Evolutionary conservation across 208 protist species (phyloP).

Genomic region (Wallacemonas rigidus): DNA sequence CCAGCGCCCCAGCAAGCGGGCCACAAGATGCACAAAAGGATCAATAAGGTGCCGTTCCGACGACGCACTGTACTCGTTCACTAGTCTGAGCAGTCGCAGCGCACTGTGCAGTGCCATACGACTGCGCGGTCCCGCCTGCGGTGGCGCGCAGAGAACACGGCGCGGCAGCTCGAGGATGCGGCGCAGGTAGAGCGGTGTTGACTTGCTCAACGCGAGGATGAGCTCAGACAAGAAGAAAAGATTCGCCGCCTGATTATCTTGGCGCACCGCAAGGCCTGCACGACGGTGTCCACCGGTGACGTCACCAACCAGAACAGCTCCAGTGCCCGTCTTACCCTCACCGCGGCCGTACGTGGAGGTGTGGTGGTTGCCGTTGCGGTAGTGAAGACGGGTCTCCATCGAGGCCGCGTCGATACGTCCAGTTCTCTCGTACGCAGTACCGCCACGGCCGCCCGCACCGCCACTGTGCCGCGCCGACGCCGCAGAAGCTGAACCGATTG

Average conservation of each 20-base stretch:
- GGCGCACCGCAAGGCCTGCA: background rate
- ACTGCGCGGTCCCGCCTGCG: constrained; percentile 22
- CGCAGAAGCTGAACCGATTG: background rate
- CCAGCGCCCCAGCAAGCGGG: constrained; percentile 55
- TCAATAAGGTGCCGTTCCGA: constrained; percentile 65
- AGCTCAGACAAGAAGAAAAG: constrained; percentile 42
- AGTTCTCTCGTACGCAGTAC: too few species aligned
- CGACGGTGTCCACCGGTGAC: background rate
- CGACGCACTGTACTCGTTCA: constrained; percentile 69
- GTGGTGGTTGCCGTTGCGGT: too few species aligned
- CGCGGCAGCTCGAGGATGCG: constrained; percentile 40
- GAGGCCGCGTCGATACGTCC: too few species aligned
- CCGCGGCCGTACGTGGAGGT: too few species aligned
- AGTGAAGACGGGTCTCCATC: too few species aligned
- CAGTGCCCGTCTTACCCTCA: too few species aligned
- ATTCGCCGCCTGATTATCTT: constrained; percentile 20
- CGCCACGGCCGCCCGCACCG: too few species aligned
- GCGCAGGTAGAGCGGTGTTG: constrained; percentile 46
- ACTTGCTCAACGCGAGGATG: constrained; percentile 32
- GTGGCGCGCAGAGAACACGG: constrained; percentile 38
- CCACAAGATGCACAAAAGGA: constrained; percentile 60
- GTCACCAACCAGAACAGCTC: background rate
- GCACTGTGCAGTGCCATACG: constrained; percentile 56
- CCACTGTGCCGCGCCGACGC: too few species aligned
- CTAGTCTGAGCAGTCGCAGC: constrained; percentile 60